Conservation (phyloP, 1,139 yeast species). For the Suhomyces maxii region DNA sequence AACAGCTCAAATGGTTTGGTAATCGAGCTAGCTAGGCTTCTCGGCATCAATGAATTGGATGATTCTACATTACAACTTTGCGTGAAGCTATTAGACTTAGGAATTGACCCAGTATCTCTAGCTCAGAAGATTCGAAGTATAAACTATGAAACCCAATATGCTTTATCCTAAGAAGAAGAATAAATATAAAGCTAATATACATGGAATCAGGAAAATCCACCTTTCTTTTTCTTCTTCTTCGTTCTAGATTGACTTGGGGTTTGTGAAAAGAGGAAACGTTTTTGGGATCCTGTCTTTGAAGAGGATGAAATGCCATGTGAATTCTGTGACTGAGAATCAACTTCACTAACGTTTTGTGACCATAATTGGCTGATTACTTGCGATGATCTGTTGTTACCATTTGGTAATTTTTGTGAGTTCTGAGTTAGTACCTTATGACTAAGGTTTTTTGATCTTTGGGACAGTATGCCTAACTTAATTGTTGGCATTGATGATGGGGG, state of each 20-base stretch:
- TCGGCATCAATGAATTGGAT: constrained; percentile 28
- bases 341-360: neutral
- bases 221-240: constrained; percentile 30
- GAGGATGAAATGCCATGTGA: constrained; percentile 1
- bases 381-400: neutral
- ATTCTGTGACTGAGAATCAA: neutral
- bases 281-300: constrained; percentile 10
- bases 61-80: constrained; percentile 35
- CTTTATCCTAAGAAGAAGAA: constrained; percentile 5
- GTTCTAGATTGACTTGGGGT: constrained; percentile 14
- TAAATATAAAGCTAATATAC: neutral
- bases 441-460: neutral
- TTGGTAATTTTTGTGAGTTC: neutral
- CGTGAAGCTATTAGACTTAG: constrained; percentile 38
- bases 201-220: constrained; percentile 28
- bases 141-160: constrained; percentile 27
- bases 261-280: constrained; percentile 10
- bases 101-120: constrained; percentile 35
- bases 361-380: neutral
- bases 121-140: constrained; percentile 30
- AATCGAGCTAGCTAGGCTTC: constrained; percentile 27
- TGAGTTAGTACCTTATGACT: neutral
- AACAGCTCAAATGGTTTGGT: constrained; percentile 20
- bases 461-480: constrained; percentile 18
- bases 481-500: constrained; percentile 21